Evolutionary conservation across 2,329 filamentous ascomycete species (phyloP), one percentile per base, ranked within the genome.

Genomic region (Hawksworthiomyces lignivorus): DNA sequence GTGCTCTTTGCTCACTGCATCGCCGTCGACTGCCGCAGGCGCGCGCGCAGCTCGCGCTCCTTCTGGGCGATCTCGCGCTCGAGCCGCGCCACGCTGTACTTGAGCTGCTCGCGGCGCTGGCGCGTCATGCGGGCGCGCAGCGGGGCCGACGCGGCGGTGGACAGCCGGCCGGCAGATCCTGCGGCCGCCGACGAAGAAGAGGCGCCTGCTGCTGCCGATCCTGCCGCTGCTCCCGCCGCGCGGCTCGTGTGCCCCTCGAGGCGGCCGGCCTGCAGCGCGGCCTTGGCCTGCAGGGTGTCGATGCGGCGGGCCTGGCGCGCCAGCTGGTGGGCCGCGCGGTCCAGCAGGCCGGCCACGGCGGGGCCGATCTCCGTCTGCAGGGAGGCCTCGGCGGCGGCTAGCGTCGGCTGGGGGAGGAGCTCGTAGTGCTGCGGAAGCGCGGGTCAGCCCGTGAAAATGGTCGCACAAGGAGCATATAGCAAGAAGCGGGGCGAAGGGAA

Each of bases 351-450:
- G 22, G 81, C 70, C 49, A 94, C 84, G 60, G 87, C 88, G 8
- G 89, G 89, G n/a, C 83, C 82, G 52, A 95, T 92, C 59, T 94
- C 88, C 55, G 87, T 84, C 53, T 88, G 82, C 15, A 96, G 77
- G 5, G 87, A 82, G 51, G 85, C 73, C 62, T 96, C 89, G 24
- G 89, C 89, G 48, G 82, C 75, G 47, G 82, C 80, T 33, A 96
- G 77, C 39, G 85, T 85, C 11, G 84, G 78, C 59, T 94, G 87
- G 14, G 88, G 86, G 52, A 95, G 85, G 31, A 95, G 80, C 61
- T 96, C 89, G 64, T 94, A 96, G 66, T 95, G 89, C 82, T 94
- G 17, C 11, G 48, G 9, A 20, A 17, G 8, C 17, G 19, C 41
- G 20, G 34, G 29, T 26, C 19, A 33, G 20, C 12, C 5, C 12